phyloP scores from a whole-genome alignment of 2,329 filamentous ascomycete species.

The Zymoseptoria crescenta region DNA sequence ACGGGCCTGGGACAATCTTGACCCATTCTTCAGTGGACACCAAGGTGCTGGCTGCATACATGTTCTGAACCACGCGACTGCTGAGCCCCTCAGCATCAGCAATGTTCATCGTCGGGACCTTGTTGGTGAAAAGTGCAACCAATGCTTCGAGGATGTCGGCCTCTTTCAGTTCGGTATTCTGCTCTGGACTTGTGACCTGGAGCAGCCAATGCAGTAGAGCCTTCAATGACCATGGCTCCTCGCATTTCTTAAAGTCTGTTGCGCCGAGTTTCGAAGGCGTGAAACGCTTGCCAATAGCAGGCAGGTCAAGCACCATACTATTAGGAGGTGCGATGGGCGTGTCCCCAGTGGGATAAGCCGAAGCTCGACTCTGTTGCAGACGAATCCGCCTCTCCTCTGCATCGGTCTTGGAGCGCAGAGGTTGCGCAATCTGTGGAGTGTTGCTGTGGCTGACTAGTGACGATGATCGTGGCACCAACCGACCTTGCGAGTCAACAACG shows the following conservation, averaged over 20 bases:
- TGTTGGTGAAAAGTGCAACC: slow-evolving; percentile 81
- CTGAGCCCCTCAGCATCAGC: slow-evolving; percentile 88
- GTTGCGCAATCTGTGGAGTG: slow-evolving; percentile 68
- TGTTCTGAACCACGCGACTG: slow-evolving; percentile 65
- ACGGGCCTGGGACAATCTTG: slow-evolving; percentile 71
- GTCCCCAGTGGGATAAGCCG: slow-evolving; percentile 40
- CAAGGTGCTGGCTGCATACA: slow-evolving; percentile 71
- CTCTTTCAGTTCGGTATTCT: slow-evolving; percentile 78
- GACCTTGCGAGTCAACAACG: slow-evolving; percentile 19
- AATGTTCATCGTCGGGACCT: slow-evolving; percentile 97
- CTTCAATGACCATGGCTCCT: slow-evolving; percentile 88
- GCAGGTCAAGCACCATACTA: slow-evolving; percentile 22
- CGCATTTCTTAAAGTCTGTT: slow-evolving; percentile 74
- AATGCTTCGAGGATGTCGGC: slow-evolving; percentile 81
- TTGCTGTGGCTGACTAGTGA: slow-evolving; percentile 77
- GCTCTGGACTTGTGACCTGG: slow-evolving; percentile 66
- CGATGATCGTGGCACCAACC: slow-evolving; percentile 60
- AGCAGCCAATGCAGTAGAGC: slow-evolving; percentile 81
- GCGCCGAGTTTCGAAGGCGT: slow-evolving; percentile 74
- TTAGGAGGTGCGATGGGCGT: slow-evolving; percentile 22
- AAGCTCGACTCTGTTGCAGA: slow-evolving; percentile 34
- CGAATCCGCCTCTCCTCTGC: slow-evolving; percentile 59
- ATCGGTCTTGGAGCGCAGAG: slow-evolving; percentile 90
- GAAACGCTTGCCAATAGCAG: slow-evolving; percentile 54
- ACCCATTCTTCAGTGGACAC: slow-evolving; percentile 95